Conservation (phyloP, 2,329 filamentous ascomycete genomes). For the Fusarium graminum region DNA sequence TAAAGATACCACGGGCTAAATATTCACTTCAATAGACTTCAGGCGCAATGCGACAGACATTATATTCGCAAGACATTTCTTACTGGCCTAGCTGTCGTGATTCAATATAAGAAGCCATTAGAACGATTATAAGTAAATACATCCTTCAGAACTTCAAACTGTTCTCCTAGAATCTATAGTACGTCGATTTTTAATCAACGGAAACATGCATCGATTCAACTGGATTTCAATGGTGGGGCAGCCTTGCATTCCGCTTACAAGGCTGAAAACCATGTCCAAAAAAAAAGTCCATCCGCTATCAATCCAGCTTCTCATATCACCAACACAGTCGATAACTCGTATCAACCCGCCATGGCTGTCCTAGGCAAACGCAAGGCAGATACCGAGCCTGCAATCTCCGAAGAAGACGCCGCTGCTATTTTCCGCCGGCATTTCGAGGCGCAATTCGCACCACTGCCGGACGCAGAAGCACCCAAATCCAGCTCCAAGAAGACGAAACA, state of each 20-base stretch:
- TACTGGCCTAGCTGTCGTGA: background rate
- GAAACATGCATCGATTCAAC: background rate
- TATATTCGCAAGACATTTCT: background rate
- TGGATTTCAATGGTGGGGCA: conserved; percentile 43
- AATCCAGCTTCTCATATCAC: conserved; percentile 3
- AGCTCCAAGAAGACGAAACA: conserved; percentile 50
- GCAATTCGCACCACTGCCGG: conserved; percentile 80
- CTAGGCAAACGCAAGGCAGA: conserved; percentile 65
- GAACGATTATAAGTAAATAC: background rate
- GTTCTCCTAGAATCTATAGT: background rate
- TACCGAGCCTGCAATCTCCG: conserved; percentile 49
- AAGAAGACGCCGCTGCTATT: conserved; percentile 75
- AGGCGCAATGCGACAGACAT: background rate
- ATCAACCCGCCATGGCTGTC: conserved; percentile 55
- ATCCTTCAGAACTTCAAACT: background rate
- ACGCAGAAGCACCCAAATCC: conserved; percentile 42
- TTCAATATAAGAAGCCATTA: background rate
- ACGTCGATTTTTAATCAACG: background rate
- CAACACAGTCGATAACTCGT: conserved; percentile 7
- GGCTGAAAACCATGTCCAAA: conserved; percentile 43
- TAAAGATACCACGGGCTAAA: conserved; percentile 48
- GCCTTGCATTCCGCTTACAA: conserved; percentile 42
- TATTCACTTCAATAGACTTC: conserved; percentile 7
- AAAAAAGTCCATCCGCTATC: conserved; percentile 38
- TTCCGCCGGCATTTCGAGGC: conserved; percentile 90